Conservation (phyloP, 306 rosid species). For the Spatholobus suberectus region DNA sequence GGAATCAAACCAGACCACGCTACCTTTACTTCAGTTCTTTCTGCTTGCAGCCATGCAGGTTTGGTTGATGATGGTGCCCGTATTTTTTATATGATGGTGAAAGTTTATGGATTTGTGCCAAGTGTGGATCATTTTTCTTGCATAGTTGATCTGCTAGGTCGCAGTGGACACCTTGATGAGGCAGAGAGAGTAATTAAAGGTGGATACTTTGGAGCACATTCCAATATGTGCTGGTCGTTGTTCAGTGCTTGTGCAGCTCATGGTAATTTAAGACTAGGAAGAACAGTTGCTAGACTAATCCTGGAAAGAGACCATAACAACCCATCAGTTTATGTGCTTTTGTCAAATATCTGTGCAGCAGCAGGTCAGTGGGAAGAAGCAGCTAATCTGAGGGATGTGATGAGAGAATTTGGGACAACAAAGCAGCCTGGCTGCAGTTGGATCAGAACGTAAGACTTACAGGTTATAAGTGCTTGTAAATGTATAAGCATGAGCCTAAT, state of each 20-base stretch:
- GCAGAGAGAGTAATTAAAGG: constrained; percentile 63
- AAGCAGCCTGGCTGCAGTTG: constrained; percentile 84
- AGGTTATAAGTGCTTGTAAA: constrained; percentile 21
- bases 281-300: constrained; percentile 62
- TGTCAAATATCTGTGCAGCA: constrained; percentile 74
- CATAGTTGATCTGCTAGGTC: constrained; percentile 77
- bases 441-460: constrained; percentile 53
- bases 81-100: constrained; percentile 69
- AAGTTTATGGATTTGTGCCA: constrained; percentile 49
- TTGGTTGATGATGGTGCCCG: constrained; percentile 65
- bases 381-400: constrained; percentile 63
- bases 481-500: constrained; percentile 10
- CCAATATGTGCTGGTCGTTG: constrained; percentile 79
- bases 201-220: constrained; percentile 58
- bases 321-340: constrained; percentile 79
- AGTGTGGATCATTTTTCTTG: constrained; percentile 80
- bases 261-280: constrained; percentile 69
- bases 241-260: constrained; percentile 89
- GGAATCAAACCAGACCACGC: constrained; percentile 67
- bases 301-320: constrained; percentile 64
- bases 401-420: constrained; percentile 49
- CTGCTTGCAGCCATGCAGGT: constrained; percentile 85
- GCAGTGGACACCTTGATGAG: constrained; percentile 77
- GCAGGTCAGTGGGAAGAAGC: constrained; percentile 87
- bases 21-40: constrained; percentile 78